phyloP scores from a whole-genome alignment of 805 yeast genomes.

The Teunomyces gatunensis region DNA sequence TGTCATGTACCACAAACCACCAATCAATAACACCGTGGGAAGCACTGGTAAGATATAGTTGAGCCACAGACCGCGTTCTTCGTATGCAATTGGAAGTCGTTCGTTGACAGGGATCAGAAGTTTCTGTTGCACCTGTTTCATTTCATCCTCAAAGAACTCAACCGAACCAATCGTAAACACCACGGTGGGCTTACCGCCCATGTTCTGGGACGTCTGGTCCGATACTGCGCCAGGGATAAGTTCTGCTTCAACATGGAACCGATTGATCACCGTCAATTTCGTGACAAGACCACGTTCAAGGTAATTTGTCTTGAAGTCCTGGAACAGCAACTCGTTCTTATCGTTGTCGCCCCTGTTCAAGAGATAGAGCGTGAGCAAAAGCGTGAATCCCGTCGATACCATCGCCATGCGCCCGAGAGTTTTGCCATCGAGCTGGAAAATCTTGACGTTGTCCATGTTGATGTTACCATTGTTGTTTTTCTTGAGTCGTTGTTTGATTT shows the following conservation, averaged over 20 bases:
- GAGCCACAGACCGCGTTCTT: slow-evolving; percentile 63
- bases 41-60: slow-evolving; percentile 66
- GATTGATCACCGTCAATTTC: slow-evolving; percentile 69
- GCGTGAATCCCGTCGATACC: slow-evolving; percentile 16
- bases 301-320: slow-evolving; percentile 79
- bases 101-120: slow-evolving; percentile 65
- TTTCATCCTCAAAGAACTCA: slow-evolving; percentile 78
- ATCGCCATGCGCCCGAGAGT: slow-evolving; percentile 8
- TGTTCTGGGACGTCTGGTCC: slow-evolving; percentile 38
- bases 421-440: slow-evolving; percentile 20
- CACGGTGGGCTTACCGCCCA: slow-evolving; percentile 45
- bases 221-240: slow-evolving; percentile 46
- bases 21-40: slow-evolving; percentile 79
- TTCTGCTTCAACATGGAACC: slow-evolving; percentile 67
- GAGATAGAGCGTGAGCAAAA: slow-evolving; percentile 19
- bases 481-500: slow-evolving; percentile 29
- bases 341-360: slow-evolving; percentile 12
- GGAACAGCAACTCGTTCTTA: slow-evolving; percentile 52
- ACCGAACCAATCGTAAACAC: slow-evolving; percentile 86
- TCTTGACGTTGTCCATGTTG: slow-evolving; percentile 29
- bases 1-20: slow-evolving; percentile 71
- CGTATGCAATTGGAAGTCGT: slow-evolving; percentile 74
- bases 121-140: slow-evolving; percentile 68
- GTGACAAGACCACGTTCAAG: slow-evolving; percentile 77
- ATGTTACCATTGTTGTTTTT: slow-evolving; percentile 24